phyloP scores from a whole-genome alignment of 768 basidiomycete genomes.

The Lentinula guzmanii region DNA sequence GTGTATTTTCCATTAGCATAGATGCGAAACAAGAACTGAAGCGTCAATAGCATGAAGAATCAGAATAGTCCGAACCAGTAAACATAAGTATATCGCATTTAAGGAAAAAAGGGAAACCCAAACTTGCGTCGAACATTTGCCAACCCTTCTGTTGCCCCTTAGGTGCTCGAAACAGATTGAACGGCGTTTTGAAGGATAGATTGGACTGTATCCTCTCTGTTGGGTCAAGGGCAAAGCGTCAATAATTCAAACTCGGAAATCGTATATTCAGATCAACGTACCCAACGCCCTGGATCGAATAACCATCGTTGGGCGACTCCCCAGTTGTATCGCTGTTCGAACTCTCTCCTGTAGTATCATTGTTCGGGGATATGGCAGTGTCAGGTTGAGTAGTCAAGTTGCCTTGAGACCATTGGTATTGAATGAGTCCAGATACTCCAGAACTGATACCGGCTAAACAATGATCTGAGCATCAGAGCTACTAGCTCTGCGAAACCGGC shows the following conservation, averaged over 20 bases:
- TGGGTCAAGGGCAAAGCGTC: neutral
- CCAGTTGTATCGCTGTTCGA: slow-evolving; percentile 31
- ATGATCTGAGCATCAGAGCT: slow-evolving; percentile 1
- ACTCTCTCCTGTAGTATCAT: slow-evolving; percentile 25
- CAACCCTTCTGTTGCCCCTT: neutral
- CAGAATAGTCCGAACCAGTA: neutral
- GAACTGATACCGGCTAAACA: slow-evolving; percentile 31
- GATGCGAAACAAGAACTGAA: neutral
- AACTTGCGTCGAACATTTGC: neutral
- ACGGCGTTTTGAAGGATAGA: slow-evolving; percentile 22
- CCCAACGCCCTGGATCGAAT: slow-evolving; percentile 37
- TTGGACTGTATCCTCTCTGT: slow-evolving; percentile 24
- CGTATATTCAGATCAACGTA: slow-evolving; percentile 15
- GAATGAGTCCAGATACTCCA: slow-evolving; percentile 38
- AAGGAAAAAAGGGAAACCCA: neutral
- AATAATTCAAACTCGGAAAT: neutral
- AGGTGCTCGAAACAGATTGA: slow-evolving; percentile 28
- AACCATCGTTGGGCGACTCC: slow-evolving; percentile 63
- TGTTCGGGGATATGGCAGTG: slow-evolving; percentile 33
- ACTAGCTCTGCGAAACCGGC: neutral
- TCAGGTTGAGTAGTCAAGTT: slow-evolving; percentile 42
- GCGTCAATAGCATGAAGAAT: neutral
- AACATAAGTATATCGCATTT: neutral
- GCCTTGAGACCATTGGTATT: slow-evolving; percentile 56
- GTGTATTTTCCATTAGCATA: neutral